Base-by-base conservation (phyloP, 2,329 filamentous ascomycete species). In the Furcasterigmium furcatum region DNA sequence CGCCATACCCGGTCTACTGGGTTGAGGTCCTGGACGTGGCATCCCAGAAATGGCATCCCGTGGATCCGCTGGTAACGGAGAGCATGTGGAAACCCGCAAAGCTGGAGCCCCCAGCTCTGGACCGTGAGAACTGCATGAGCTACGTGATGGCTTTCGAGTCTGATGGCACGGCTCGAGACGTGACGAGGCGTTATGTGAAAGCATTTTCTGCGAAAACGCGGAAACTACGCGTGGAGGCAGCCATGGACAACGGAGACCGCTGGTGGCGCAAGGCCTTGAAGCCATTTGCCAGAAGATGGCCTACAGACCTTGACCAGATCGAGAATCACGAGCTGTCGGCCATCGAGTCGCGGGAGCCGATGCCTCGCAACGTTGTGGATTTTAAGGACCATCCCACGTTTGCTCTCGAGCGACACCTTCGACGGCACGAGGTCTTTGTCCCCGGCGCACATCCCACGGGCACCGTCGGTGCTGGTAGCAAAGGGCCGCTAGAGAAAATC, bases 121-220 rank as follows among this genome's bases (percentile, higher is more conserved):
- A 95, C 62, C 72, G 75, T 7, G 76, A 85, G 46, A 97, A 96
- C 55, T 78, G 72, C 45, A 79, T 99, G 67, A 79, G 75, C 9
- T 99, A 99, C 58, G 91, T 87, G 1, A 72, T 99, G 43, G 89
- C 85, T 0, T 96, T 96, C 52, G 87, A 95, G 52, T 81, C 84
- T 12, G 87, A 95, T 53, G 86, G 84, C 3, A 81, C 80, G 13
- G 90, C 83, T 1, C 82, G 80, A 57, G 94, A 99, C 58, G 88
- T 99, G 1, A 99, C 94, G 0, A 78, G 83, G 45, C 82, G 94
- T 14, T 99, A 99, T 60, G 78, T 84, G 2, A 95, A 94, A 63
- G 85, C 86, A 0, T 97, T 87, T 66, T 94, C 91, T 55, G 88
- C 91, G 19, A 97, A 97, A 66, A 96, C 91, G 1, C 79, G 88